phyloP scores from a whole-genome alignment of 768 basidiomycete genomes.

The Tricholoma bakamatsutake region DNA sequence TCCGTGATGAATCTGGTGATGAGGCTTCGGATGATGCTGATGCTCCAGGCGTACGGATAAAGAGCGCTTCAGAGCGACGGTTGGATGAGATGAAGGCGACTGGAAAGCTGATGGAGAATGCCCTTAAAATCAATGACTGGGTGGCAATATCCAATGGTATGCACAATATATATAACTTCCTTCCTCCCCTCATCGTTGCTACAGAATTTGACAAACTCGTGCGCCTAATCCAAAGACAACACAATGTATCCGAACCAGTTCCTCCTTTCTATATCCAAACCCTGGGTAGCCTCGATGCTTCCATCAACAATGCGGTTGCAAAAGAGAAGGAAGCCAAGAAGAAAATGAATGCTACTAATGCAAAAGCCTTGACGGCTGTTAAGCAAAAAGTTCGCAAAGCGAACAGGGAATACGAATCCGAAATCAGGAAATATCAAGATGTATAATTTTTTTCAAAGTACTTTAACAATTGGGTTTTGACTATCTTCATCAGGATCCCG shows the following conservation, averaged over 20 bases:
- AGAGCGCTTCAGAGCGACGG: constrained; percentile 89
- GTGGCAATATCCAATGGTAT: constrained; percentile 81
- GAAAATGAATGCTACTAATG: constrained; percentile 93
- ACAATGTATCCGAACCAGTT: constrained; percentile 79
- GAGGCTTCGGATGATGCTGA: constrained; percentile 54
- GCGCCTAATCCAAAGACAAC: constrained; percentile 84
- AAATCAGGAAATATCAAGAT: constrained; percentile 72
- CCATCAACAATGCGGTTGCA: constrained; percentile 63
- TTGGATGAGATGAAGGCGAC: constrained; percentile 93
- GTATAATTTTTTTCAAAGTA: constrained; percentile 29
- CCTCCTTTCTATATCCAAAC: constrained; percentile 83
- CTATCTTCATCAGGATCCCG: constrained; percentile 62
- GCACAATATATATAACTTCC: constrained; percentile 17
- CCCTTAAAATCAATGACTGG: constrained; percentile 96
- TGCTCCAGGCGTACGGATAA: constrained; percentile 64
- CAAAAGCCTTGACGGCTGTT: constrained; percentile 93
- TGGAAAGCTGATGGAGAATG: constrained; percentile 90
- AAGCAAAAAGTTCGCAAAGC: constrained; percentile 96
- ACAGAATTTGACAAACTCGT: constrained; percentile 94
- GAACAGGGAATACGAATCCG: constrained; percentile 79
- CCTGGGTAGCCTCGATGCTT: constrained; percentile 66
- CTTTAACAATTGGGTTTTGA: not conserved
- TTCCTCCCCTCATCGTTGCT: constrained; percentile 7
- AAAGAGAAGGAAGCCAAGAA: constrained; percentile 93
- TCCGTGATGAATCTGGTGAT: constrained; percentile 33